A percentile compares a stretch with the other conserved stretches of the same genome.
These are phyloP conservation scores for Fagopyrum esculentum DNA, from an alignment of 148 eudicot genomes.

Conservation along the genomic window DNA sequence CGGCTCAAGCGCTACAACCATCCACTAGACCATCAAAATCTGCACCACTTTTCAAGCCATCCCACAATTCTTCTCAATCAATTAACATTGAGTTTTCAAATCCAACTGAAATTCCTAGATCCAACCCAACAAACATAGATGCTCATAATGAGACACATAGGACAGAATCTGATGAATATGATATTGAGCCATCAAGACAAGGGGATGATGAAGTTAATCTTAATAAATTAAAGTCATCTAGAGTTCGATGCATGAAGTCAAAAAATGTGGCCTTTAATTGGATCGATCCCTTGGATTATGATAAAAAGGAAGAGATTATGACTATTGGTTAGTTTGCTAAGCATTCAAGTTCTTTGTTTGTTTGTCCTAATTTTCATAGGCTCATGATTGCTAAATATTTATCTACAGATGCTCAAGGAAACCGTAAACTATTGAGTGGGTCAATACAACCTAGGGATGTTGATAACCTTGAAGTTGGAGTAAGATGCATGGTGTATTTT, in stretches of 20 bases:
- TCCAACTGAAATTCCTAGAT: too few species aligned
- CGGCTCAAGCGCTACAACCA: neutral
- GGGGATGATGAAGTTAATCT: neutral
- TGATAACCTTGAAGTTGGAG: constrained; percentile 2
- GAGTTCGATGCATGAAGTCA: neutral
- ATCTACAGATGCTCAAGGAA: neutral
- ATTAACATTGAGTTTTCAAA: neutral
- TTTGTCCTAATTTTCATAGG: neutral
- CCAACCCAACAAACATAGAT: neutral
- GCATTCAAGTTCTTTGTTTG: neutral
- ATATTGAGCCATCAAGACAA: neutral
- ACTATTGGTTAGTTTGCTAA: neutral
- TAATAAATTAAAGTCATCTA: neutral
- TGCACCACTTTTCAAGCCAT: neutral
- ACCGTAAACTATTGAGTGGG: neutral
- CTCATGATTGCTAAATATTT: too few species aligned
- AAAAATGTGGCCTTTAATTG: neutral
- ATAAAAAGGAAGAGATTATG: neutral
- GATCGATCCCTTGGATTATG: neutral
- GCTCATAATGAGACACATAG: neutral
- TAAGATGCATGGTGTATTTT: neutral
- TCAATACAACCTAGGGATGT: neutral
- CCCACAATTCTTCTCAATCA: neutral
- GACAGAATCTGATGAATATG: neutral
- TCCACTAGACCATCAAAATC: neutral